A percentile compares a stretch with the other conserved stretches of the same genome.
Evolutionary conservation across 2,329 filamentous ascomycete genomes (phyloP).

Genomic region (Monilinia laxa): DNA sequence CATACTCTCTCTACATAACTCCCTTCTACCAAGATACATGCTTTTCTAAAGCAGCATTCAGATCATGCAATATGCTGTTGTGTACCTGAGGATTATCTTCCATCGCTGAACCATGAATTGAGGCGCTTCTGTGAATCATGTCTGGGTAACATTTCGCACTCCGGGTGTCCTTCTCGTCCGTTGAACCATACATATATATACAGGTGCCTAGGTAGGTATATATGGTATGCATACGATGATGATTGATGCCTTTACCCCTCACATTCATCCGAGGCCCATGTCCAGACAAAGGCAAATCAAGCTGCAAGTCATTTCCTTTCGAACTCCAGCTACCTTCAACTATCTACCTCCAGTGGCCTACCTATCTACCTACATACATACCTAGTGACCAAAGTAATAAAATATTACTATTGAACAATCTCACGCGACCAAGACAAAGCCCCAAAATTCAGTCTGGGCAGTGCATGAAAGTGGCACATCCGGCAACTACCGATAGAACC

Average conservation of each 20-base stretch:
- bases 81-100: slow-evolving; percentile 6
- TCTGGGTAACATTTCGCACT: neutral
- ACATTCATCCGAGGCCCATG: neutral
- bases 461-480: slow-evolving; percentile 3
- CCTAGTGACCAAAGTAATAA: neutral
- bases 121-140: slow-evolving; percentile 11
- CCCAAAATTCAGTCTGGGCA: neutral
- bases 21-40: neutral
- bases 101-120: slow-evolving; percentile 3
- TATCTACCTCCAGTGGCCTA: neutral
- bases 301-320: neutral
- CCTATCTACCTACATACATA: too few species aligned
- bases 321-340: too few species aligned
- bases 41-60: neutral
- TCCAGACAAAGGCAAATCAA: slow-evolving; percentile 19
- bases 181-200: neutral
- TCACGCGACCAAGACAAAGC: slow-evolving; percentile 2
- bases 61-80: slow-evolving; percentile 9
- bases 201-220: too few species aligned
- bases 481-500: slow-evolving; percentile 11
- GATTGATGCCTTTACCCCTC: slow-evolving; percentile 12
- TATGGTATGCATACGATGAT: neutral
- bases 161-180: neutral
- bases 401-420: neutral
- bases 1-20: too few species aligned